Evolutionary conservation across 495 filamentous ascomycete genomes (phyloP).

Genomic region (Corynascus novoguineensis): DNA sequence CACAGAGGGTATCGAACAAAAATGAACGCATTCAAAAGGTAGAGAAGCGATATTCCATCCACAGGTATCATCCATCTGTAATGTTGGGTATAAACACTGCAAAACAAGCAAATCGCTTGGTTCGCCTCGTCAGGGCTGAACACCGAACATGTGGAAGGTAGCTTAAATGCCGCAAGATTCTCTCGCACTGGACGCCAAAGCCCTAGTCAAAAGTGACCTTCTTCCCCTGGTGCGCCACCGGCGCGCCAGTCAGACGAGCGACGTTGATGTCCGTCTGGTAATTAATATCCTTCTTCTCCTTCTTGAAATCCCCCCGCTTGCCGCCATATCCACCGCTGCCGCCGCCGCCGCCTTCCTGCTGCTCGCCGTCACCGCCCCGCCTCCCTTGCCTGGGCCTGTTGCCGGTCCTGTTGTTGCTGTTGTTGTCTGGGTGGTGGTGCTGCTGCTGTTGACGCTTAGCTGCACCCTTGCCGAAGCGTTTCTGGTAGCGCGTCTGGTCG

Average conservation of each 20-base stretch:
- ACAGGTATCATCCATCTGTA: too few species aligned
- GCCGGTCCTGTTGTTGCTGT: conserved; percentile 8
- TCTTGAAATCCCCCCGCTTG: conserved; percentile 1
- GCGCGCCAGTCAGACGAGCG: conserved; percentile 62
- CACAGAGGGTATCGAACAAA: too few species aligned
- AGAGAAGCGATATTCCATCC: too few species aligned
- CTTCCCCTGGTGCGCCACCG: conserved; percentile 73
- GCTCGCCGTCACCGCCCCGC: too few species aligned
- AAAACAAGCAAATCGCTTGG: too few species aligned
- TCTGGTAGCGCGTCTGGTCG: conserved; percentile 77
- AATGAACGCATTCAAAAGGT: too few species aligned
- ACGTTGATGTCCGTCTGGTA: conserved; percentile 35
- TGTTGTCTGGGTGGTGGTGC: conserved; percentile 12
- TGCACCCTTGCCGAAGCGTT: conserved; percentile 75
- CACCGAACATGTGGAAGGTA: background rate
- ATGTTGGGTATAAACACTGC: background rate
- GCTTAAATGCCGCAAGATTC: too few species aligned
- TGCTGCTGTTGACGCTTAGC: conserved; percentile 11
- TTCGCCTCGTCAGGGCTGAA: background rate
- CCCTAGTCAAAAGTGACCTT: conserved; percentile 72
- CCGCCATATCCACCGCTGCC: conserved; percentile 4
- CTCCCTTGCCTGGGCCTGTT: conserved; percentile 51
- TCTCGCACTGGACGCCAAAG: background rate
- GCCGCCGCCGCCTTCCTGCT: conserved; percentile 3
- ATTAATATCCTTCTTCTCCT: conserved; percentile 27